Evolutionary conservation across 805 yeast species (phyloP).

Genomic region (Zygosaccharomyces pseudorouxii): DNA sequence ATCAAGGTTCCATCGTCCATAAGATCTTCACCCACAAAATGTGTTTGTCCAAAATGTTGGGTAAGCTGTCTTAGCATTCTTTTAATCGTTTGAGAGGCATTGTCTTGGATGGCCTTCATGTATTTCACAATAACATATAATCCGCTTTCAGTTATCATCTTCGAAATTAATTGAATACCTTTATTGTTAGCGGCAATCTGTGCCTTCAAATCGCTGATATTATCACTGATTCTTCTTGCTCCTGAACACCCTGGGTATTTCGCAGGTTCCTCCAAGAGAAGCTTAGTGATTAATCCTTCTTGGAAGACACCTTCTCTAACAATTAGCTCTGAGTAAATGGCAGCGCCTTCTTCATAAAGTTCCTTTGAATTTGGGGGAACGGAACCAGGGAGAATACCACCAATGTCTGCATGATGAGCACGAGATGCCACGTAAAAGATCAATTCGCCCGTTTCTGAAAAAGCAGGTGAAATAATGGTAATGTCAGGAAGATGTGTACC

Average conservation of each 20-base stretch:
- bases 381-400: constrained; percentile 86
- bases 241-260: constrained; percentile 85
- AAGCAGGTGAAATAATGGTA: constrained; percentile 88
- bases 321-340: constrained; percentile 70
- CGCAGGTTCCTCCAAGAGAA: constrained; percentile 71
- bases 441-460: constrained; percentile 49
- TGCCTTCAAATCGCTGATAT: constrained; percentile 77
- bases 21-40: constrained; percentile 52
- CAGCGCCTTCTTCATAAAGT: constrained; percentile 87
- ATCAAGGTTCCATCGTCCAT: constrained; percentile 83
- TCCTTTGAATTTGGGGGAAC: constrained; percentile 91
- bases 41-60: constrained; percentile 38
- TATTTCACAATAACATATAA: constrained; percentile 57
- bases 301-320: constrained; percentile 72
- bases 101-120: constrained; percentile 77
- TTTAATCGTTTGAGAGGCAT: constrained; percentile 71
- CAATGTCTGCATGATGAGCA: constrained; percentile 96
- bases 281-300: constrained; percentile 57
- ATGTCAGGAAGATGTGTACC: constrained; percentile 88
- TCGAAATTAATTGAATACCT: constrained; percentile 64
- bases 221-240: constrained; percentile 76
- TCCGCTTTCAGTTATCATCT: constrained; percentile 59
- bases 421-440: constrained; percentile 89
- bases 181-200: constrained; percentile 86
- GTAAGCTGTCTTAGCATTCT: constrained; percentile 44